Percentiles rank a stretch among this genome's conserved stretches.
Conservation (phyloP, 495 filamentous ascomycete species). For the Penicillium waksmanii region DNA sequence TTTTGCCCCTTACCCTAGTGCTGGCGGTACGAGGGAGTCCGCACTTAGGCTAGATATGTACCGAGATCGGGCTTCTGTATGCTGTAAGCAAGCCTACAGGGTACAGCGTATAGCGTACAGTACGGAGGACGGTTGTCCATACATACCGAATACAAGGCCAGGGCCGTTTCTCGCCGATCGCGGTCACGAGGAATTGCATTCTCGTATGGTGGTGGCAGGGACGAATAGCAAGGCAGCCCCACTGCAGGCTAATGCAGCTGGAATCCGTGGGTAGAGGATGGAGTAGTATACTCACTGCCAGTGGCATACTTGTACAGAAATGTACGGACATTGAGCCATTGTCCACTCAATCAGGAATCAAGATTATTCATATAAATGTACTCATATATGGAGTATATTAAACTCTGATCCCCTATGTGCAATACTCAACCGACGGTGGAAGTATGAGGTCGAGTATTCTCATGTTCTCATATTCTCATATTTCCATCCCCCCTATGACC, state of each 20-base stretch:
- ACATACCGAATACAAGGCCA: background rate
- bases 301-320: background rate
- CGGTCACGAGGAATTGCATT: slow-evolving; percentile 6
- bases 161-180: slow-evolving; percentile 5
- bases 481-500: too few relatives aligned
- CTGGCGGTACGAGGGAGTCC: background rate
- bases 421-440: too few relatives aligned
- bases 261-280: slow-evolving; percentile 1
- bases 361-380: too few relatives aligned
- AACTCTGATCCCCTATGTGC: too few relatives aligned
- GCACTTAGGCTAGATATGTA: background rate
- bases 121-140: background rate
- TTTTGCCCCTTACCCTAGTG: slow-evolving; percentile 9
- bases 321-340: background rate
- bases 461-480: too few relatives aligned
- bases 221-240: slow-evolving; percentile 8
- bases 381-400: too few relatives aligned
- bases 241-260: slow-evolving; percentile 8
- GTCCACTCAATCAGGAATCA: background rate
- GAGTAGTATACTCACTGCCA: background rate
- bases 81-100: background rate
- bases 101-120: background rate
- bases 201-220: slow-evolving; percentile 6
- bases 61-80: background rate
- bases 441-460: too few relatives aligned